Evolutionary conservation across 768 basidiomycete genomes (phyloP).

Genomic region (Scleroderma citrinum): DNA sequence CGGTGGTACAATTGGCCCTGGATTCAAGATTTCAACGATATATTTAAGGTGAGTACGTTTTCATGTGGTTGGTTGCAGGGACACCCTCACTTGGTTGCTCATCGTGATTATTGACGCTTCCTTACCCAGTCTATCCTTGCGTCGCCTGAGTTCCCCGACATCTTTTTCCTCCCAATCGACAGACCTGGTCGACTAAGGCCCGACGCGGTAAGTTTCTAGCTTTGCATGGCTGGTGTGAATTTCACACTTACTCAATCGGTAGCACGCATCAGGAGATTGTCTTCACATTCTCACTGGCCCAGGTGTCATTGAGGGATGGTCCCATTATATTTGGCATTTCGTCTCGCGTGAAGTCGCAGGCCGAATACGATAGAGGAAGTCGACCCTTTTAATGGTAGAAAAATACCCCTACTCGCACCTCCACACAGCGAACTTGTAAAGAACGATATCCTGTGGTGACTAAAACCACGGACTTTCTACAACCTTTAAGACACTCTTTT

Average conservation of each 20-base stretch:
- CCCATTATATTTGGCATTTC: slow-evolving; percentile 47
- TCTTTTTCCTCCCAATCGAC: slow-evolving; percentile 58
- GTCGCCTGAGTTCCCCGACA: slow-evolving; percentile 41
- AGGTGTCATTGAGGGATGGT: slow-evolving; percentile 48
- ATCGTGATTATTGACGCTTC: background rate
- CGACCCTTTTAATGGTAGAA: background rate
- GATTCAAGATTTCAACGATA: slow-evolving; percentile 51
- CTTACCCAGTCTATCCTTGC: slow-evolving; percentile 36
- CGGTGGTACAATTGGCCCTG: slow-evolving; percentile 63
- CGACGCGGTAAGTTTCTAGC: slow-evolving; percentile 46
- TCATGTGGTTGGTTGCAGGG: background rate
- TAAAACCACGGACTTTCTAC: no score
- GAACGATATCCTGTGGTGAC: no score
- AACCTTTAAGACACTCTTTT: no score
- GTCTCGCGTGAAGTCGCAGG: slow-evolving; percentile 33
- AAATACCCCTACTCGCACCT: background rate
- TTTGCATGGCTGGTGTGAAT: background rate
- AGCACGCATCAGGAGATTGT: slow-evolving; percentile 42
- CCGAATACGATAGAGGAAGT: slow-evolving; percentile 14
- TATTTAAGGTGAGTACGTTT: slow-evolving; percentile 45
- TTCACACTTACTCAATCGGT: slow-evolving; percentile 3
- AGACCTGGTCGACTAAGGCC: slow-evolving; percentile 56
- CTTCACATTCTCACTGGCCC: slow-evolving; percentile 41
- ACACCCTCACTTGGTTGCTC: no score
- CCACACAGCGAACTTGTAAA: no score